Evolutionary conservation across 371 early-diverging fungal species (phyloP).

Genomic region (Mortierella polycephala): DNA sequence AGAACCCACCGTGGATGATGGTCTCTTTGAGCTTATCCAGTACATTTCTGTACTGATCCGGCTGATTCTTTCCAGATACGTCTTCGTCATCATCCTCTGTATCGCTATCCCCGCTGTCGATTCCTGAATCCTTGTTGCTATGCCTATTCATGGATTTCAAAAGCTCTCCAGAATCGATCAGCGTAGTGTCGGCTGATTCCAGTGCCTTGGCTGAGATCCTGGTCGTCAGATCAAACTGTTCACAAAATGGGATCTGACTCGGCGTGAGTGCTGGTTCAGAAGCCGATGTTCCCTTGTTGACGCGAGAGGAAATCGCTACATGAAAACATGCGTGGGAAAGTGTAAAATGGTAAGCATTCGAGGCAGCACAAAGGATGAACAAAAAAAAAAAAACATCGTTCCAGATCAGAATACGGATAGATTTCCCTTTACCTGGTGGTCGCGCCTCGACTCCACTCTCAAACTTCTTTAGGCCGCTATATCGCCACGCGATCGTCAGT

Average conservation of each 20-base stretch:
- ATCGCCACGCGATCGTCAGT: constrained; percentile 95
- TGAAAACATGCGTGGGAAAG: no score
- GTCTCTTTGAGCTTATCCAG: constrained; percentile 66
- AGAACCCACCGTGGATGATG: constrained; percentile 72
- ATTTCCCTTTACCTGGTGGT: constrained; percentile 16
- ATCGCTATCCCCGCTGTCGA: constrained; percentile 16
- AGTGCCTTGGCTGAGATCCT: constrained; percentile 62
- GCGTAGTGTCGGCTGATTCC: constrained; percentile 58
- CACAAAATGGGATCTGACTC: constrained; percentile 68
- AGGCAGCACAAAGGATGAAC: background rate
- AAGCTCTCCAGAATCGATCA: constrained; percentile 55
- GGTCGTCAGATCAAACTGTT: constrained; percentile 83
- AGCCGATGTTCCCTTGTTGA: constrained; percentile 16
- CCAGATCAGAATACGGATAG: background rate
- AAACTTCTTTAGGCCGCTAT: constrained; percentile 81
- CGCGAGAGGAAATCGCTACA: constrained; percentile 41
- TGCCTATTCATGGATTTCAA: constrained; percentile 16
- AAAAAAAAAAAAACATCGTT: background rate
- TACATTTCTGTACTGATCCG: constrained; percentile 64
- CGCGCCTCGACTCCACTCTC: constrained; percentile 55
- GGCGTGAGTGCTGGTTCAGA: constrained; percentile 19
- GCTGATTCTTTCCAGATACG: constrained; percentile 28
- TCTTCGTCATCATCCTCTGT: constrained; percentile 35
- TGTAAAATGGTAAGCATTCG: no score
- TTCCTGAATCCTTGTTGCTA: background rate